Percentiles rank a stretch among this genome's conserved stretches.
These are phyloP conservation scores for Hypomontagnella submonticulosa DNA, from an alignment of 495 filamentous ascomycete species.

Conservation along the genomic window DNA sequence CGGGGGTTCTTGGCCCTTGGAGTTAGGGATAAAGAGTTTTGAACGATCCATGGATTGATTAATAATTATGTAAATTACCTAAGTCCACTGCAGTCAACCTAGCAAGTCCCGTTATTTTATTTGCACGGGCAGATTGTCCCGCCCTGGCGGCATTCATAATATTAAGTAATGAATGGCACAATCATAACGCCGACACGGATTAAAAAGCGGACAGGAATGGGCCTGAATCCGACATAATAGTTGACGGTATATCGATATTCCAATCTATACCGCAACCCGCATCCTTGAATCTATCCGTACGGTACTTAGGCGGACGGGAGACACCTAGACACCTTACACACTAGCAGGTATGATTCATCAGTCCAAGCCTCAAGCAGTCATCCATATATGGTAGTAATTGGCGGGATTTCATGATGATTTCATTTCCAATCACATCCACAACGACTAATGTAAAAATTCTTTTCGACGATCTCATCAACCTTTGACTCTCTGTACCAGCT, in stretches of 20 bases:
- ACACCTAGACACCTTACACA: neutral
- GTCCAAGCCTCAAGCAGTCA: neutral
- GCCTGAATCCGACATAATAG: neutral
- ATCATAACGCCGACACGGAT: conserved; percentile 36
- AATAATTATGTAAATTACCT: neutral
- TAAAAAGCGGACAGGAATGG: conserved; percentile 18
- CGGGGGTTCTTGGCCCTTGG: conserved; percentile 8
- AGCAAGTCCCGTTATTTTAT: too few species aligned
- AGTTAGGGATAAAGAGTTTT: conserved; percentile 1
- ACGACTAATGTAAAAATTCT: neutral
- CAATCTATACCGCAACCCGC: neutral
- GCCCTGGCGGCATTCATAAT: neutral
- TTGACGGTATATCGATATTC: too few species aligned
- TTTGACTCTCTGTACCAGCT: conserved; percentile 24
- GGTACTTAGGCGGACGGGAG: too few species aligned
- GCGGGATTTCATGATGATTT: conserved; percentile 13
- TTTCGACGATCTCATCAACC: conserved; percentile 17
- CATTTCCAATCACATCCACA: conserved; percentile 16
- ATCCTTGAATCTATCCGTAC: conserved; percentile 12
- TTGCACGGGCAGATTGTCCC: neutral
- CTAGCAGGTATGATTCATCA: conserved; percentile 27
- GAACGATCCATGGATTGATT: conserved; percentile 9
- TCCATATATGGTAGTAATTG: neutral
- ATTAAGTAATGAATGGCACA: conserved; percentile 22
- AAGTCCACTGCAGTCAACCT: too few species aligned